phyloP scores from a whole-genome alignment of 2,329 filamentous ascomycete species.

The Hymenotorrendiella dingleyae region DNA sequence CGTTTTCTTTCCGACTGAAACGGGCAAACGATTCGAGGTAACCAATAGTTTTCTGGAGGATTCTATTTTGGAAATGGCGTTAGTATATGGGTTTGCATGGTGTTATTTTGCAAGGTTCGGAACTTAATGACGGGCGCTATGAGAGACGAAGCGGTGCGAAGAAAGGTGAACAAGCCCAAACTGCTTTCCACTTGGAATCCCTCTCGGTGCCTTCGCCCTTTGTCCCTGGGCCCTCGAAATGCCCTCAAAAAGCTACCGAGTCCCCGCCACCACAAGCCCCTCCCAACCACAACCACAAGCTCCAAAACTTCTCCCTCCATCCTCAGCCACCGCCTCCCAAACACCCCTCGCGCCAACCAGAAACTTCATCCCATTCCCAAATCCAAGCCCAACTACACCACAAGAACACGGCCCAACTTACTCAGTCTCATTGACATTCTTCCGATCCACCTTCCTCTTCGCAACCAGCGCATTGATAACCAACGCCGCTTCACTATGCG shows the following conservation, averaged over 20 bases:
- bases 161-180: too few relatives aligned
- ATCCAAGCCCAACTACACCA: too few relatives aligned
- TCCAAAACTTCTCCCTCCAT: not conserved
- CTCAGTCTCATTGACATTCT: slow-evolving; percentile 81
- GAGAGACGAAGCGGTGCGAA: too few relatives aligned
- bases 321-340: not conserved
- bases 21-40: slow-evolving; percentile 93
- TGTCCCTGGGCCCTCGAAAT: too few relatives aligned
- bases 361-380: not conserved
- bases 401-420: slow-evolving; percentile 39
- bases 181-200: too few relatives aligned
- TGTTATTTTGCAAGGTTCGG: too few relatives aligned
- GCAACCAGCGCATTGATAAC: slow-evolving; percentile 86
- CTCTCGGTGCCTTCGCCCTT: too few relatives aligned
- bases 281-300: not conserved
- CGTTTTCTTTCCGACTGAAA: slow-evolving; percentile 91
- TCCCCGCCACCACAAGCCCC: not conserved
- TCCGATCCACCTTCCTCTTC: slow-evolving; percentile 71
- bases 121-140: too few relatives aligned
- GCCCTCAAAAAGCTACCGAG: too few relatives aligned
- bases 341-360: not conserved
- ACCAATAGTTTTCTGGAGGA: slow-evolving; percentile 80
- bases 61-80: slow-evolving; percentile 39
- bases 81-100: not conserved
- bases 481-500: slow-evolving; percentile 83